Percentiles rank a stretch among this genome's conserved stretches.
Conservation (phyloP, 768 basidiomycete species). For the Dioszegia hungarica region DNA sequence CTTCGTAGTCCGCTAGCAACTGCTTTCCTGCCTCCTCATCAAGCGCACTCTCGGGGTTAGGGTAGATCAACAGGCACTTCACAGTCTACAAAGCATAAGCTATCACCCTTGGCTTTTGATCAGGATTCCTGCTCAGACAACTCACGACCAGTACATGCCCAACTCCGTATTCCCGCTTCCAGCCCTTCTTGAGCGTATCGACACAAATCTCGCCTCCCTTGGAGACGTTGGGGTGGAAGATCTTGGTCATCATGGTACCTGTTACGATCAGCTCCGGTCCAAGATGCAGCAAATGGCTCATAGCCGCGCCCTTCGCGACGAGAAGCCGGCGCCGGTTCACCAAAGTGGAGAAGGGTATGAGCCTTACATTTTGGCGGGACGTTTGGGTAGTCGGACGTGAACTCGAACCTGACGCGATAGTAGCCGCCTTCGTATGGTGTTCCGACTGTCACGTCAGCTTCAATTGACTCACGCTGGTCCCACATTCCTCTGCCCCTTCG, state of each 20-base stretch:
- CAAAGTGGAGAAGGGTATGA: too few relatives aligned
- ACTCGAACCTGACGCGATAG: slow-evolving; percentile 73
- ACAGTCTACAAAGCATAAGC: too few relatives aligned
- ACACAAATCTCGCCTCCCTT: slow-evolving; percentile 88
- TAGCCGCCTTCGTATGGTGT: slow-evolving; percentile 69
- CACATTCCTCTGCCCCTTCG: too few relatives aligned
- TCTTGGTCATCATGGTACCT: slow-evolving; percentile 92
- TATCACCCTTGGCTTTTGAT: too few relatives aligned
- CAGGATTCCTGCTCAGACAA: not conserved
- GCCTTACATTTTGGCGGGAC: slow-evolving; percentile 87
- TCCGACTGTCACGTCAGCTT: slow-evolving; percentile 52
- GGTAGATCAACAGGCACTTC: slow-evolving; percentile 92
- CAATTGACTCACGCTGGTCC: too few relatives aligned
- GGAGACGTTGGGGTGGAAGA: slow-evolving; percentile 96
- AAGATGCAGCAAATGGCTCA: not conserved
- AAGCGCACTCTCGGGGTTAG: slow-evolving; percentile 91
- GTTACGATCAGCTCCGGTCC: slow-evolving; percentile 4
- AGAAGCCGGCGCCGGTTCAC: too few relatives aligned
- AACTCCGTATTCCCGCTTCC: slow-evolving; percentile 88
- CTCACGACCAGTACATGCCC: slow-evolving; percentile 70
- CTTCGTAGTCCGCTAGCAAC: slow-evolving; percentile 76
- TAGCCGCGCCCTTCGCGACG: too few relatives aligned
- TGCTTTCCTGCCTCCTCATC: slow-evolving; percentile 95
- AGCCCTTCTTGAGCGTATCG: slow-evolving; percentile 94
- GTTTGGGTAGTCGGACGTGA: slow-evolving; percentile 89